phyloP scores from a whole-genome alignment of 257 asterid species.

The Oldenlandia corymbosa region DNA sequence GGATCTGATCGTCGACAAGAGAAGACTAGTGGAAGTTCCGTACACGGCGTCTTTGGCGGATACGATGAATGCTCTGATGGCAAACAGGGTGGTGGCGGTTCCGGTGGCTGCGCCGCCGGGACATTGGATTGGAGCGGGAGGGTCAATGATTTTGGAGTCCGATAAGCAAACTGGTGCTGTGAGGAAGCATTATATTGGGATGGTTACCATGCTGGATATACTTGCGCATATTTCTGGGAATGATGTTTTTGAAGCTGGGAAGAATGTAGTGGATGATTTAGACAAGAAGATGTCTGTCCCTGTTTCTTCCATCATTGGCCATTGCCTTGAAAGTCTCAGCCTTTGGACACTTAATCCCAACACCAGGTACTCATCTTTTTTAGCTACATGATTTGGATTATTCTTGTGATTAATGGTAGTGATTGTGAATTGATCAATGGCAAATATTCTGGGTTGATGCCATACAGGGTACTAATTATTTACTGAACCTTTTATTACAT shows the following conservation, averaged over 20 bases:
- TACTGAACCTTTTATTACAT: too few species aligned
- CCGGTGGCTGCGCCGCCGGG: constrained; percentile 99
- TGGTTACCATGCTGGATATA: constrained; percentile 85
- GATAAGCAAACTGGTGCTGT: constrained; percentile 85
- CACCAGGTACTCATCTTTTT: constrained; percentile 38
- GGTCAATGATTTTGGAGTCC: constrained; percentile 84
- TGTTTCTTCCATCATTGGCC: constrained; percentile 82
- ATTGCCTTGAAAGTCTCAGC: constrained; percentile 82
- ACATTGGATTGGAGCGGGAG: constrained; percentile 98
- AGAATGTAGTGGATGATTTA: constrained; percentile 24
- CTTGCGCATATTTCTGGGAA: constrained; percentile 65
- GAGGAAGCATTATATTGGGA: constrained; percentile 91
- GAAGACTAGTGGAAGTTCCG: constrained; percentile 80
- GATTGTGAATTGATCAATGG: too few species aligned
- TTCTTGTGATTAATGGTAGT: too few species aligned
- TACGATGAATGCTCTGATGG: constrained; percentile 64
- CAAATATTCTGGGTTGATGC: too few species aligned
- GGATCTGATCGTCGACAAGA: constrained; percentile 44
- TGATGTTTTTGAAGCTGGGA: constrained; percentile 19
- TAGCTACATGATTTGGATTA: too few species aligned
- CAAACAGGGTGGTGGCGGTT: constrained; percentile 56
- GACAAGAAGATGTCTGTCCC: constrained; percentile 60
- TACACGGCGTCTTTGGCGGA: constrained; percentile 79
- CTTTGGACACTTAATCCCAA: constrained; percentile 77
- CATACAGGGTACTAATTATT: too few species aligned